A percentile compares a stretch with the other conserved stretches of the same genome.
These are phyloP conservation scores for Fraxinus ornus DNA, from an alignment of 305 asterid species.

Conservation along the genomic window DNA sequence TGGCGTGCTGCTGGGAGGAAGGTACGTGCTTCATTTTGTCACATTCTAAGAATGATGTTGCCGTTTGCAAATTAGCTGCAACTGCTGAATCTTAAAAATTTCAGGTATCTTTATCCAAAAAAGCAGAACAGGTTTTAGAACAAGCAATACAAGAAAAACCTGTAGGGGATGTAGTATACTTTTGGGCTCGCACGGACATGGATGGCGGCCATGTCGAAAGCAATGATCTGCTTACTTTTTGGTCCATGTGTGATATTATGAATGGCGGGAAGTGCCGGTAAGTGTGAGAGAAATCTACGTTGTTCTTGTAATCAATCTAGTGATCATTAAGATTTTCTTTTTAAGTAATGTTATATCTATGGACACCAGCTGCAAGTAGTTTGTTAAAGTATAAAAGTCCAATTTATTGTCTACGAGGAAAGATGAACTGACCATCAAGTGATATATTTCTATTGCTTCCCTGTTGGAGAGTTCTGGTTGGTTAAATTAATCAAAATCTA, in stretches of 20 bases:
- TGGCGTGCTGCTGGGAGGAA: slow-evolving; percentile 94
- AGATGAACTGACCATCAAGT: background rate
- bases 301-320: slow-evolving; percentile 14
- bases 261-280: slow-evolving; percentile 98
- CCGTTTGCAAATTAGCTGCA: slow-evolving; percentile 14
- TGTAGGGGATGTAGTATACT: slow-evolving; percentile 81
- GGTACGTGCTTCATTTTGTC: slow-evolving; percentile 40
- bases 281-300: slow-evolving; percentile 27
- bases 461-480: background rate
- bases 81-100: slow-evolving; percentile 25
- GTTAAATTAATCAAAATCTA: background rate
- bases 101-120: slow-evolving; percentile 73
- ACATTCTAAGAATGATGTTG: background rate
- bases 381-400: background rate
- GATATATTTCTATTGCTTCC: background rate
- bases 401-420: background rate
- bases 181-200: slow-evolving; percentile 74
- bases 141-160: slow-evolving; percentile 59
- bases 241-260: slow-evolving; percentile 94
- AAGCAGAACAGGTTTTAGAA: slow-evolving; percentile 78
- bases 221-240: slow-evolving; percentile 73
- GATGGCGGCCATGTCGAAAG: slow-evolving; percentile 63
- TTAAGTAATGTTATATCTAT: background rate
- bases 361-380: background rate
- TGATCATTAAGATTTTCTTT: background rate